These are phyloP conservation scores for Ceratocystis destructans DNA, from an alignment of 2,329 filamentous ascomycete species.

Conservation along the genomic window DNA sequence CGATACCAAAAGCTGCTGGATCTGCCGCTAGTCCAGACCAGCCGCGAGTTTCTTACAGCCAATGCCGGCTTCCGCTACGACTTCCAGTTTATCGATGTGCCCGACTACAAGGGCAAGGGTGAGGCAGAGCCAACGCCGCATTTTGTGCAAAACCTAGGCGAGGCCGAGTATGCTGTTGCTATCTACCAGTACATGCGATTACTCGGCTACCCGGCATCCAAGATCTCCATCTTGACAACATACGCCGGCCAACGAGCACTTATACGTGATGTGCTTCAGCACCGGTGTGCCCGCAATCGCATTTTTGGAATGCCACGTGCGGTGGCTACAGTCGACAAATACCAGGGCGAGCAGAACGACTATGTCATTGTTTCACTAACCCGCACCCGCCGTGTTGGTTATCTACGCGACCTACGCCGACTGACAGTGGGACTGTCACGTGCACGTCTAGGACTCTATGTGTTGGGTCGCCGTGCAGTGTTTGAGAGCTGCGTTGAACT, in stretches of 20 bases:
- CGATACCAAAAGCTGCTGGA: slow-evolving; percentile 72
- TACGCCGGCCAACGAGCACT: slow-evolving; percentile 87
- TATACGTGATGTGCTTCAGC: slow-evolving; percentile 70
- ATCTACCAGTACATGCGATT: slow-evolving; percentile 96
- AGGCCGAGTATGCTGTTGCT: slow-evolving; percentile 93
- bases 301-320: slow-evolving; percentile 81
- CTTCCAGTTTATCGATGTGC: slow-evolving; percentile 93
- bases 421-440: slow-evolving; percentile 90
- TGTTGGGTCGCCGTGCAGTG: slow-evolving; percentile 74
- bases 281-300: slow-evolving; percentile 68
- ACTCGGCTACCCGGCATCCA: slow-evolving; percentile 70
- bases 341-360: slow-evolving; percentile 98
- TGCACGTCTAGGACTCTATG: slow-evolving; percentile 79
- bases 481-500: slow-evolving; percentile 86
- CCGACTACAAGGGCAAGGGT: slow-evolving; percentile 79
- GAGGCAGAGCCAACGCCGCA: slow-evolving; percentile 84
- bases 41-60: slow-evolving; percentile 59
- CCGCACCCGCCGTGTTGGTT: slow-evolving; percentile 76
- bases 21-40: slow-evolving; percentile 56
- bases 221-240: slow-evolving; percentile 81
- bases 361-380: slow-evolving; percentile 92
- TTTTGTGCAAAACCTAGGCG: slow-evolving; percentile 91
- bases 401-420: slow-evolving; percentile 82
- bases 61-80: slow-evolving; percentile 90
- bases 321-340: slow-evolving; percentile 94